These are phyloP conservation scores for Elsinoe fawcettii DNA, from an alignment of 2,329 filamentous ascomycete genomes.

Conservation along the genomic window DNA sequence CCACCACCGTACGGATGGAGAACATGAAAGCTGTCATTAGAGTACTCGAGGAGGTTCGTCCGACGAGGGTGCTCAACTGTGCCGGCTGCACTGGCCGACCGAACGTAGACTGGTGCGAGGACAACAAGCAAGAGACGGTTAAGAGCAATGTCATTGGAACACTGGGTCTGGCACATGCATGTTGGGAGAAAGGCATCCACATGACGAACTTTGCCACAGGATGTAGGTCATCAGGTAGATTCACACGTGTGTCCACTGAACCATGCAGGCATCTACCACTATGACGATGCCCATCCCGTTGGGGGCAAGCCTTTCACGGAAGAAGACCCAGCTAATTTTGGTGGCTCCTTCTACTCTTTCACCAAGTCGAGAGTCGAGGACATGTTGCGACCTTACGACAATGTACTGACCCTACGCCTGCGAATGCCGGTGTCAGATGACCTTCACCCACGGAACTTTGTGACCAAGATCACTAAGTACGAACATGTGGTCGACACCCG, in stretches of 20 bases:
- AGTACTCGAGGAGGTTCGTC: conserved; percentile 52
- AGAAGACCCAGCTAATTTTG: conserved; percentile 57
- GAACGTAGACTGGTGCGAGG: conserved; percentile 66
- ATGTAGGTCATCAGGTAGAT: conserved; percentile 37
- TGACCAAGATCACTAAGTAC: conserved; percentile 61
- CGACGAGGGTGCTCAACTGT: conserved; percentile 59
- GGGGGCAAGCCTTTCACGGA: conserved; percentile 54
- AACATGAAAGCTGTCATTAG: conserved; percentile 50
- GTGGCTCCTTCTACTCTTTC: conserved; percentile 59
- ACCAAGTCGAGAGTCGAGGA: conserved; percentile 60
- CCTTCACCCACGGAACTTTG: conserved; percentile 58
- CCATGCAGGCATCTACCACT: conserved; percentile 45
- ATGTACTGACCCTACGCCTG: conserved; percentile 56
- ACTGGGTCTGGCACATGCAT: conserved; percentile 55
- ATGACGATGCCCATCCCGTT: conserved; percentile 53
- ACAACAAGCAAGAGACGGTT: conserved; percentile 60
- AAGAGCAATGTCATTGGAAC: conserved; percentile 60
- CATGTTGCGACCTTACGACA: conserved; percentile 54
- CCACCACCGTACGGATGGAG: conserved; percentile 59
- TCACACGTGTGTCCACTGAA: background rate
- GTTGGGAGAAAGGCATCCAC: conserved; percentile 52
- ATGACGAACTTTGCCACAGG: conserved; percentile 60
- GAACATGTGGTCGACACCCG: conserved; percentile 59
- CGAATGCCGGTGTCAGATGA: conserved; percentile 64
- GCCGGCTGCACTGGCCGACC: conserved; percentile 59